Percentiles rank a stretch among this genome's conserved stretches.
These are phyloP conservation scores for Silene noctiflora DNA, from an alignment of 179 eudicot genomes.

Conservation along the genomic window DNA sequence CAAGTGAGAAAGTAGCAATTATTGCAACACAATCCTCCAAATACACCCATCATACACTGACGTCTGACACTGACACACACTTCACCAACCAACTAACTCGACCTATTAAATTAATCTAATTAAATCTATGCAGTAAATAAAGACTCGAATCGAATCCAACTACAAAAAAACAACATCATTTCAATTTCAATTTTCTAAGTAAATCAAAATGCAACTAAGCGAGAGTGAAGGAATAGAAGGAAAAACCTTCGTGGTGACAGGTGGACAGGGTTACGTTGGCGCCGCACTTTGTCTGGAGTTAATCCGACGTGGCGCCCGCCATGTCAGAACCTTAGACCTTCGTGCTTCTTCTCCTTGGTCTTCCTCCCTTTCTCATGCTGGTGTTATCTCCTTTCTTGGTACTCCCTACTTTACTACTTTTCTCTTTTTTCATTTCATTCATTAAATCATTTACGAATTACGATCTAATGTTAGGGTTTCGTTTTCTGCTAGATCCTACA, in stretches of 20 bases:
- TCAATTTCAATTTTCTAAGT: too few relatives aligned
- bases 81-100: too few relatives aligned
- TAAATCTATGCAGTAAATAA: too few relatives aligned
- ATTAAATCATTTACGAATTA: too few relatives aligned
- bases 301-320: slow-evolving; percentile 64
- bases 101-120: too few relatives aligned
- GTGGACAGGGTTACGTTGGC: slow-evolving; percentile 80
- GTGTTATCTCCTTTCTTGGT: slow-evolving; percentile 49
- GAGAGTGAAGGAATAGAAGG: slow-evolving; percentile 89
- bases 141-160: too few relatives aligned
- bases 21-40: too few relatives aligned
- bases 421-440: background rate
- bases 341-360: slow-evolving; percentile 57
- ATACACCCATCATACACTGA: too few relatives aligned
- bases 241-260: slow-evolving; percentile 69
- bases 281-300: slow-evolving; percentile 73
- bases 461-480: background rate
- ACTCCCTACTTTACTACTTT: background rate
- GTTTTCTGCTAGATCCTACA: background rate
- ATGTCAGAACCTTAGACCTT: slow-evolving; percentile 61
- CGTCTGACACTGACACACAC: too few relatives aligned
- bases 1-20: too few relatives aligned
- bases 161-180: too few relatives aligned
- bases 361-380: slow-evolving; percentile 33
- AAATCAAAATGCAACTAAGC: slow-evolving; percentile 58